phyloP scores from a whole-genome alignment of 2,329 filamentous ascomycete species.

The Ophiocordyceps australis region DNA sequence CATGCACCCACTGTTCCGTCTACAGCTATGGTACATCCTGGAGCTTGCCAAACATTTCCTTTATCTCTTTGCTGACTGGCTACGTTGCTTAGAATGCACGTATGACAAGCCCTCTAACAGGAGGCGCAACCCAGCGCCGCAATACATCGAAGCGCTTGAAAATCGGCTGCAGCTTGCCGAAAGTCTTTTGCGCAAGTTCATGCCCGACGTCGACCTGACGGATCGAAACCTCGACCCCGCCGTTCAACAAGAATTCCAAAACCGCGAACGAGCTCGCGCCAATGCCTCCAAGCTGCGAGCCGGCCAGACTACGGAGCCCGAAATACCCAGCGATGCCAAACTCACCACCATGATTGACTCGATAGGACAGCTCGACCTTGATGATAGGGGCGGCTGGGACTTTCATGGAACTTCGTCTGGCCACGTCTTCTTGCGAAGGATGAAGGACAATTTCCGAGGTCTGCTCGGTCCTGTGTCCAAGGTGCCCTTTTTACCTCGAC shows the following conservation, averaged over 20 bases:
- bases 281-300: constrained; percentile 23
- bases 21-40: constrained; percentile 77
- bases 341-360: constrained; percentile 91
- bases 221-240: constrained; percentile 68
- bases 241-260: constrained; percentile 50
- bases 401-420: constrained; percentile 91
- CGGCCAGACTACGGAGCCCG: constrained; percentile 11
- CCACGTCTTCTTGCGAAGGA: constrained; percentile 67
- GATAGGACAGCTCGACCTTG: constrained; percentile 77
- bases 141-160: constrained; percentile 84
- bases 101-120: constrained; percentile 92
- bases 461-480: constrained; percentile 48
- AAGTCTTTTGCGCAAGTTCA: constrained; percentile 56
- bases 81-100: constrained; percentile 80
- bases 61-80: too few relatives aligned
- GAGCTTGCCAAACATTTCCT: not conserved
- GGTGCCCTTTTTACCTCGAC: constrained; percentile 36
- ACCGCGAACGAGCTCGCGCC: constrained; percentile 30
- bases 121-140: constrained; percentile 74
- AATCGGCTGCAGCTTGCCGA: constrained; percentile 69
- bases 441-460: constrained; percentile 75
- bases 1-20: constrained; percentile 89
- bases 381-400: constrained; percentile 84
- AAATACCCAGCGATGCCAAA: constrained; percentile 46
- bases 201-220: constrained; percentile 70